These are phyloP conservation scores for Colletotrichum limetticola DNA, from an alignment of 2,329 filamentous ascomycete genomes.

Conservation along the genomic window DNA sequence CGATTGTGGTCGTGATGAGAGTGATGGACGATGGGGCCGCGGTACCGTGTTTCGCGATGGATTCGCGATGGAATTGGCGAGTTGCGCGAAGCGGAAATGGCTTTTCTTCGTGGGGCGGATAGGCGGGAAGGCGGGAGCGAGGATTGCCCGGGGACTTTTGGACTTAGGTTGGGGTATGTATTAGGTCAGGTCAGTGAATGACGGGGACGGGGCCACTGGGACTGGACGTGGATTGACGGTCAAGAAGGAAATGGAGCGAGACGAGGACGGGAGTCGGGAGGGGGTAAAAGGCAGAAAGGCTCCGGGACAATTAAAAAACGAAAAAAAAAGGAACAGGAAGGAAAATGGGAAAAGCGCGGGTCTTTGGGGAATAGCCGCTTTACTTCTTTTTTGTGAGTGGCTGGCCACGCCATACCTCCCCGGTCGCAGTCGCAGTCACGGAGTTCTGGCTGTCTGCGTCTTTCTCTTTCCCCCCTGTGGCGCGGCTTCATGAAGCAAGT, in stretches of 20 bases:
- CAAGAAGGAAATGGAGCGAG: neutral
- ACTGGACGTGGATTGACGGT: constrained; percentile 15
- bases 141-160: neutral
- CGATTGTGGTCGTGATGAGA: constrained; percentile 12
- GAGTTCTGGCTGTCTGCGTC: neutral
- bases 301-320: constrained; percentile 1
- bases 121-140: neutral
- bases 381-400: constrained; percentile 32
- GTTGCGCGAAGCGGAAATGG: constrained; percentile 24
- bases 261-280: neutral
- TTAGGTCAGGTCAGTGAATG: constrained; percentile 11
- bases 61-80: constrained; percentile 19
- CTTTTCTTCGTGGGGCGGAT: constrained; percentile 22
- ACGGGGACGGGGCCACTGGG: constrained; percentile 23
- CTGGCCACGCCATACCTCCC: constrained; percentile 13
- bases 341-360: neutral
- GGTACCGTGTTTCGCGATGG: constrained; percentile 18
- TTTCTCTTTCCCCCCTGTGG: constrained; percentile 8
- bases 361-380: constrained; percentile 33
- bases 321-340: constrained; percentile 1
- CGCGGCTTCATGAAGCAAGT: constrained; percentile 3
- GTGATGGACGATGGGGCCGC: constrained; percentile 11
- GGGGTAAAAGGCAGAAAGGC: neutral
- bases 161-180: too few species aligned
- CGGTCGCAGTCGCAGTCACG: neutral